Base-by-base conservation (phyloP, 2,329 filamentous ascomycete species). In the Scedosporium boydii region DNA sequence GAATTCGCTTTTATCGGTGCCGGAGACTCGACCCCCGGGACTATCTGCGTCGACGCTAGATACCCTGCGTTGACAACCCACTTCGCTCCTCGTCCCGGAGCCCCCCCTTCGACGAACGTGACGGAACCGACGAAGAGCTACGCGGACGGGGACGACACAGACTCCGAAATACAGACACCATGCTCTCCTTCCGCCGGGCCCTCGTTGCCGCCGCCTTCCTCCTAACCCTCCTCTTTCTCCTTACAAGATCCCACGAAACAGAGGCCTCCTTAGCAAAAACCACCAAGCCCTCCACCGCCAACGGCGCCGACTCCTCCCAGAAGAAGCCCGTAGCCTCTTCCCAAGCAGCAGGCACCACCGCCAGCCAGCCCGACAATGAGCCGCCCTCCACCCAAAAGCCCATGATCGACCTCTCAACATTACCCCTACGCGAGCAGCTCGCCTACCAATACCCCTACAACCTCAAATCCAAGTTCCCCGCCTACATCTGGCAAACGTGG, bases 401-500 rank as follows among this genome's bases (percentile, higher is more conserved):
- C 60, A 76, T 91, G 67, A 81, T 86, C 61, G 88, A 93, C 73
- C 81, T 90, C 71, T 85, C 86, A 63, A 84, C 82, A 71, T 86
- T 90, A 76, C 86, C 89, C 16, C 81, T 93, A 61, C 81, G 79
- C 80, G 89, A 83, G 78, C 96, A 95, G 77, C 85, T 99, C 63
- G 88, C 87, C 60, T 97, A 96, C 78, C 90, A 96, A 69, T 98
- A 95, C 75, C 91, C 93, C 21, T 99, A 98, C 80, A 90, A 96
- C 70, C 82, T 93, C 65, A 86, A 92, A 70, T 76, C 81, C 68
- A 96, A 93, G 74, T 98, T 98, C 74, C 95, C 95, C 3, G 93
- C 92, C 63, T 98, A 96, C 79, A 96, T 99, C 71, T 99, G 95
- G 95, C 95, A 99, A 80, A 99, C 95, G 14, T 99, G 95, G 95